Evolutionary conservation across 1,284 basidiomycete genomes (phyloP).

Genomic region (Cutaneotrichosporon daszewskae): DNA sequence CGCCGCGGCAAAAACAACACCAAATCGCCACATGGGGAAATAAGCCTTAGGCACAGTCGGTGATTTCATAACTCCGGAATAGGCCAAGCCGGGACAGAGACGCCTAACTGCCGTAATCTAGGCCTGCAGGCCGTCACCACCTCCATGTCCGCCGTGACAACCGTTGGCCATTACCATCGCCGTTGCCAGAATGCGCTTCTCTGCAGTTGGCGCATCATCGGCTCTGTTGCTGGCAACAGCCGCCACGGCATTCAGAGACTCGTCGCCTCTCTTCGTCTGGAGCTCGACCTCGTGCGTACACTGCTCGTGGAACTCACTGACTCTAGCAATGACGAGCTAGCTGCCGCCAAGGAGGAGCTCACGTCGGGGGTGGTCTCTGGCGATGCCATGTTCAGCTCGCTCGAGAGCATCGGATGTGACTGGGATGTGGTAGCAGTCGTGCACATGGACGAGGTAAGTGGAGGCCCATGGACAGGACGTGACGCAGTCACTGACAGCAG

Average conservation of each 20-base stretch:
- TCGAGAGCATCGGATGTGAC: constrained; percentile 38
- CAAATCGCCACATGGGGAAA: too few species aligned
- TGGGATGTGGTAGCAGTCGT: constrained; percentile 67
- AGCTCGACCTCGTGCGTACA: constrained; percentile 33
- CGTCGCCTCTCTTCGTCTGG: constrained; percentile 41
- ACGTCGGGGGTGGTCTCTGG: constrained; percentile 31
- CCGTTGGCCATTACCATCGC: too few species aligned
- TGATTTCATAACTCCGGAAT: too few species aligned
- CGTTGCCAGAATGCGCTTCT: constrained; percentile 27
- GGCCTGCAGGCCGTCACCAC: too few species aligned
- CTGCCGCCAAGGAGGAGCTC: constrained; percentile 23
- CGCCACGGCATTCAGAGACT: constrained; percentile 34
- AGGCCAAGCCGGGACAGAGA: too few species aligned
- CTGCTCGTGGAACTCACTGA: too few species aligned
- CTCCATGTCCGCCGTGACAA: too few species aligned
- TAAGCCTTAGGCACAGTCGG: too few species aligned
- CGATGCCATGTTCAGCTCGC: constrained; percentile 32
- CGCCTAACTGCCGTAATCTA: too few species aligned
- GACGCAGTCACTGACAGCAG: constrained; percentile 15
- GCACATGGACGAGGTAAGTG: constrained; percentile 80
- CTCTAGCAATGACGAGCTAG: constrained; percentile 24
- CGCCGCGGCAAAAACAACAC: too few species aligned
- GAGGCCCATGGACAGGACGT: neutral
- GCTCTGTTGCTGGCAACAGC: constrained; percentile 23
- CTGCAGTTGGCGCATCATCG: constrained; percentile 19